Base-by-base conservation (phyloP, 306 rosid species). In the Crotalaria pallida region DNA sequence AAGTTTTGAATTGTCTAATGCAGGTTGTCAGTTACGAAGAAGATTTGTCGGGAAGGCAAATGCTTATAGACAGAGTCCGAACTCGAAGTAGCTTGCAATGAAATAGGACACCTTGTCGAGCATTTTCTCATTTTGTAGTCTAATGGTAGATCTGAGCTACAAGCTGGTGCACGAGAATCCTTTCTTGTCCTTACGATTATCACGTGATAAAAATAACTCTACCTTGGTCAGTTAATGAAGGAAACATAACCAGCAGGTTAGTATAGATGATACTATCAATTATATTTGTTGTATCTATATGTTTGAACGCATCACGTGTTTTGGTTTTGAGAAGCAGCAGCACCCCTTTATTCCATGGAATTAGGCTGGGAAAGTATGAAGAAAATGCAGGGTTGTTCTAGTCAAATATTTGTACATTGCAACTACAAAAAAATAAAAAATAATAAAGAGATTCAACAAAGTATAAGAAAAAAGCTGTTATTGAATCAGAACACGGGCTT, bases 11-110 rank as follows among this genome's bases (percentile, higher is more conserved):
- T 58, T 56, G 64, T 22, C 67, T 58, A 69, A 67, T 77, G 82
- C 87, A 94, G 98, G 89, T 94, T 62, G 96, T 87, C 65, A 67
- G 92, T 77, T 87, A 85, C 29, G 98, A 94, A 78, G 97, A 94
- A 73, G 96, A 93, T 80, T 87, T 88, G 68, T 84, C 96, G 3
- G 98, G 98, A 78, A 83, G 96, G 80, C 94, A 90, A 83, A 90
- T 90, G 96, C 97, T 93, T 45, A 82, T 90, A 64, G 97, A 93
- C 75, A 85, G 83, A 76, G 86, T 88, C 43, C 88, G 91, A 49
- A 90, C 93, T 0, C 84, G 89, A 58, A 78, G 97, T 75, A 90
- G 92, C 82, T 48, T 80, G 83, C 40, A 77, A 44, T 86, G 75
- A 84, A 60, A 36, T 36, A 43, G 58, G 67, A 63, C 33, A 51